Evolutionary conservation across 192 early-diverging fungal species (phyloP).

Genomic region (Podila epicladia): DNA sequence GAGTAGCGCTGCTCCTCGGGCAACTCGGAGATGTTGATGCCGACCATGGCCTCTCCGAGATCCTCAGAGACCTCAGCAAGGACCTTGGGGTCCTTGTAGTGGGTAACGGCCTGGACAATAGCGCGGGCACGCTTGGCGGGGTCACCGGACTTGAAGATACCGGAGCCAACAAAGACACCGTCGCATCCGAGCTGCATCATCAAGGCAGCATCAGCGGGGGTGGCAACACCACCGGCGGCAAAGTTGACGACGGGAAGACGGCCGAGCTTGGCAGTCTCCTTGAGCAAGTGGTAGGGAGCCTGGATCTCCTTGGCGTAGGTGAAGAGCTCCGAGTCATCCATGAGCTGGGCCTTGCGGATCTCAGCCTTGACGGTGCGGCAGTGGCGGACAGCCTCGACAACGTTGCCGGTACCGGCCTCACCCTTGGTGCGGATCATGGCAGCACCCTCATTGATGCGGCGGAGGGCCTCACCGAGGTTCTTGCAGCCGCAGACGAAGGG

Average conservation of each 20-base stretch:
- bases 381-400: conserved; percentile 98
- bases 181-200: conserved; percentile 99
- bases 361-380: conserved; percentile 88
- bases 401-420: conserved; percentile 98
- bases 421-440: conserved; percentile 99
- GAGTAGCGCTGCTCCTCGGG: conserved; percentile 67
- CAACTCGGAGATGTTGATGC: conserved; percentile 87
- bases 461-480: conserved; percentile 97
- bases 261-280: conserved; percentile 87
- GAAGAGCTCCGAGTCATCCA: conserved; percentile 92
- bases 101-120: conserved; percentile 96
- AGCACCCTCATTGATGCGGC: conserved; percentile 96
- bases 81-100: conserved; percentile 90
- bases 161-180: conserved; percentile 98
- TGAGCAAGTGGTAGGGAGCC: conserved; percentile 90
- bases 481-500: conserved; percentile 97
- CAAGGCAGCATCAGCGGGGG: conserved; percentile 97
- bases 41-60: conserved; percentile 98
- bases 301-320: conserved; percentile 97
- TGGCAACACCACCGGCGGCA: conserved; percentile 97
- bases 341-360: conserved; percentile 85
- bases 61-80: conserved; percentile 91
- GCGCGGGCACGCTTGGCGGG: conserved; percentile 95
- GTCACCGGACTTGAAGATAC: conserved; percentile 96
- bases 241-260: conserved; percentile 98